phyloP scores from a whole-genome alignment of 73 alveolate species.

The Paramecium octaurelia region DNA sequence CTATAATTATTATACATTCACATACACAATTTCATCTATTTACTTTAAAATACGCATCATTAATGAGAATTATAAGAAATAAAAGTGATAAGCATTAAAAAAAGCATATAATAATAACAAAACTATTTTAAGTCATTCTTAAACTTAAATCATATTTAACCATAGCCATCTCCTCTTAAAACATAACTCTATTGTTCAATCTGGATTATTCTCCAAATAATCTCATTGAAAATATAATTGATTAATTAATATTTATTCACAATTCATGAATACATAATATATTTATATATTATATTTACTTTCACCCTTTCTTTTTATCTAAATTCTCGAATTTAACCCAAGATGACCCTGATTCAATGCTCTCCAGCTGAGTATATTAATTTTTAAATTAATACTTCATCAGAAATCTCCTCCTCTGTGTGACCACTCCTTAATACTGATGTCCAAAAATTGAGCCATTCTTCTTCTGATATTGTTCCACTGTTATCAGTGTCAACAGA shows the following conservation, averaged over 20 bases:
- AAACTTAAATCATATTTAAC: neutral
- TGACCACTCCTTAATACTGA: conserved; percentile 41
- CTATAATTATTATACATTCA: neutral
- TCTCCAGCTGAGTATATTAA: neutral
- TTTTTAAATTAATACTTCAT: conserved; percentile 15
- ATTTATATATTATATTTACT: neutral
- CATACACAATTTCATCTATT: neutral
- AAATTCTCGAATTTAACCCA: conserved; percentile 9
- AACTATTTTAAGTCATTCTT: neutral
- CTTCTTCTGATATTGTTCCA: conserved; percentile 68
- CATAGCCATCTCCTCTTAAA: neutral
- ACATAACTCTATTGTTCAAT: neutral
- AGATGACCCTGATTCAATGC: neutral
- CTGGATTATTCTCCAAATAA: neutral
- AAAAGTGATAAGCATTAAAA: neutral
- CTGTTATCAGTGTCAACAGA: conserved; percentile 57
- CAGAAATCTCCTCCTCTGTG: conserved; percentile 51
- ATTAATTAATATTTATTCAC: neutral
- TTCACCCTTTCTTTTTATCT: neutral
- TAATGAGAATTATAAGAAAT: neutral
- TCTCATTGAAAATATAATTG: neutral
- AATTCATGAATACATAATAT: neutral
- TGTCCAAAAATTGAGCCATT: conserved; percentile 62
- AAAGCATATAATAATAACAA: neutral
- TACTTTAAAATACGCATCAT: neutral